These are phyloP conservation scores for Aspergillus fumigatus DNA, from an alignment of 2,329 filamentous ascomycete species.

Conservation along the genomic window DNA sequence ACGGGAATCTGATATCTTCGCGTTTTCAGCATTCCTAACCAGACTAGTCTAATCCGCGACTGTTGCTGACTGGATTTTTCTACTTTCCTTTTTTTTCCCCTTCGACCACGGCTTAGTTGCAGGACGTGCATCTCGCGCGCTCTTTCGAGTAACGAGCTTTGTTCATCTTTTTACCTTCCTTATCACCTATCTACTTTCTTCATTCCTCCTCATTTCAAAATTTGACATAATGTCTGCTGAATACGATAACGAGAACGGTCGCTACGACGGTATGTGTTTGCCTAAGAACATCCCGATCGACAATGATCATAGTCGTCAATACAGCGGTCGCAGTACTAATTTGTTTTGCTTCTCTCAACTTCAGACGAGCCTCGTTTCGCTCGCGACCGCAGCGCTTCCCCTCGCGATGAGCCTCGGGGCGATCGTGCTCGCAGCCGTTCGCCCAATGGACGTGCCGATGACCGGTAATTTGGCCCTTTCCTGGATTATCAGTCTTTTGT, in stretches of 20 bases:
- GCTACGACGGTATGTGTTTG: slow-evolving; percentile 56
- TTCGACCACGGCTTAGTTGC: not conserved
- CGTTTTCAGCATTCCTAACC: not conserved
- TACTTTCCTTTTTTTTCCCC: slow-evolving; percentile 5
- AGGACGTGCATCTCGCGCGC: slow-evolving; percentile 9
- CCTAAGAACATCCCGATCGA: slow-evolving; percentile 7
- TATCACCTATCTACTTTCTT: slow-evolving; percentile 9
- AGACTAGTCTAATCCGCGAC: slow-evolving; percentile 1
- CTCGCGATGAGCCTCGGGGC: slow-evolving; percentile 52
- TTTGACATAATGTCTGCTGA: slow-evolving; percentile 44
- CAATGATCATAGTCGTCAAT: slow-evolving; percentile 4
- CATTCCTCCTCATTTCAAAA: slow-evolving; percentile 17
- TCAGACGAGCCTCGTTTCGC: slow-evolving; percentile 61
- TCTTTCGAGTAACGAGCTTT: not conserved
- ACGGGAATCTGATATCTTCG: not conserved
- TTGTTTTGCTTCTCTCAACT: slow-evolving; percentile 6
- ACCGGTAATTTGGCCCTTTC: slow-evolving; percentile 40
- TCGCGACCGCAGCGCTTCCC: slow-evolving; percentile 63
- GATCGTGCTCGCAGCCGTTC: slow-evolving; percentile 62
- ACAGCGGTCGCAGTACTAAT: slow-evolving; percentile 11
- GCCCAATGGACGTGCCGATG: slow-evolving; percentile 53
- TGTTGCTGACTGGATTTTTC: slow-evolving; percentile 17
- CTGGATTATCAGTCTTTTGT: not conserved
- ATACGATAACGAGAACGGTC: slow-evolving; percentile 62
- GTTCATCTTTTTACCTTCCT: not conserved